Evolutionary conservation across 2,329 filamentous ascomycete genomes (phyloP).

Genomic region (Aspergillus ochraceus): DNA sequence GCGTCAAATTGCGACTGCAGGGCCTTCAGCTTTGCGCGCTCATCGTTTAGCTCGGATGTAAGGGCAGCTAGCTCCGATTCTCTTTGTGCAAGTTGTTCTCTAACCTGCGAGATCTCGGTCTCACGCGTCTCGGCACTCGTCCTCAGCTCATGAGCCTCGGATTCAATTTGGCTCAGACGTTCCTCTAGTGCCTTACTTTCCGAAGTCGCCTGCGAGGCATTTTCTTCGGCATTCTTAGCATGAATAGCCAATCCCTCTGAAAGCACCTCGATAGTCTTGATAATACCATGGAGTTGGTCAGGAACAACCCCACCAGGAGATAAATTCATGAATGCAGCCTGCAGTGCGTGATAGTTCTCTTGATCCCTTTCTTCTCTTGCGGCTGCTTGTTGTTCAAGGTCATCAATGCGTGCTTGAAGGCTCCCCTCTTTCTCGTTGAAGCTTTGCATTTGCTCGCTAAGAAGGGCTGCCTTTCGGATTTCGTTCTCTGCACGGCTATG

Average conservation of each 20-base stretch:
- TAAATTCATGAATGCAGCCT: constrained; percentile 60
- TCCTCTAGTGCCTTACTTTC: constrained; percentile 63
- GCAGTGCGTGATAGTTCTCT: constrained; percentile 56
- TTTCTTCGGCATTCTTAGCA: constrained; percentile 60
- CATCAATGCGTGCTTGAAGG: constrained; percentile 43
- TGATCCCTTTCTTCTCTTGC: constrained; percentile 54
- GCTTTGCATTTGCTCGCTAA: constrained; percentile 59
- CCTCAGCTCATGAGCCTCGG: constrained; percentile 57
- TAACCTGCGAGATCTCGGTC: constrained; percentile 52
- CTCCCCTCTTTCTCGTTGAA: constrained; percentile 52
- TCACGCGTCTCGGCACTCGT: constrained; percentile 57
- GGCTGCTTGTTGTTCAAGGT: constrained; percentile 53
- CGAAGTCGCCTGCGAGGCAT: constrained; percentile 59
- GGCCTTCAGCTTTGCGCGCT: constrained; percentile 67
- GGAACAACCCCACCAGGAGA: constrained; percentile 56
- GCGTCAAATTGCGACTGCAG: constrained; percentile 73
- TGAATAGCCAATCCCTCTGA: constrained; percentile 62
- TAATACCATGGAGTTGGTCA: constrained; percentile 57
- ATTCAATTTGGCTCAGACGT: constrained; percentile 56
- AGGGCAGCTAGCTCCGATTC: constrained; percentile 49
- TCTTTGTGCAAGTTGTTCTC: constrained; percentile 54
- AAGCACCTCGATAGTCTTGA: constrained; percentile 60
- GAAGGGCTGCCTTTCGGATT: constrained; percentile 32
- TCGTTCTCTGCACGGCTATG: constrained; percentile 50
- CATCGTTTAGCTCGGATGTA: constrained; percentile 59